These are phyloP conservation scores for Melanomma pulvis-pyrius DNA, from an alignment of 495 filamentous ascomycete species.

Conservation along the genomic window DNA sequence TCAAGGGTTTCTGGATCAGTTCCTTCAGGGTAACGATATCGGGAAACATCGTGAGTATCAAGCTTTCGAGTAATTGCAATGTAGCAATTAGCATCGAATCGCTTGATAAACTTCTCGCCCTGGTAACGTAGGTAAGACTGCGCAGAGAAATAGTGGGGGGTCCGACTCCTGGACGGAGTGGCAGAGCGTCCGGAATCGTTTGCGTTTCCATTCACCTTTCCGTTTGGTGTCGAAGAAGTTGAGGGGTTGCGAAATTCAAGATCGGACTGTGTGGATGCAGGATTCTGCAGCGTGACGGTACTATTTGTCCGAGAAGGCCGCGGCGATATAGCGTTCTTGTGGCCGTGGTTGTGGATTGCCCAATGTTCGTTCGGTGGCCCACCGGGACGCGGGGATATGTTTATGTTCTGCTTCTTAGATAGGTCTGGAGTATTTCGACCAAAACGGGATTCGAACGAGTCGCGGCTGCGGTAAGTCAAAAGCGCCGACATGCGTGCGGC, in stretches of 20 bases:
- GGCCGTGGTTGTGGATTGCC: constrained; percentile 94
- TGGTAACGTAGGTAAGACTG: constrained; percentile 99
- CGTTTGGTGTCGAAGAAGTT: constrained; percentile 1
- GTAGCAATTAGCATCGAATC: constrained; percentile 98
- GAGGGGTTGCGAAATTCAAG: constrained; percentile 33
- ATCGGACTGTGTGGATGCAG: constrained; percentile 13
- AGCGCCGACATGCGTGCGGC: constrained; percentile 96
- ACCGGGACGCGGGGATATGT: constrained; percentile 61
- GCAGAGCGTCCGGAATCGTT: constrained; percentile 21
- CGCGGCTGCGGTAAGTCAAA: constrained; percentile 90
- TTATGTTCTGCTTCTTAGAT: constrained; percentile 75
- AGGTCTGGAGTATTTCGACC: constrained; percentile 90
- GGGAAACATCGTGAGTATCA: constrained; percentile 94
- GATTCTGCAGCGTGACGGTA: constrained; percentile 35
- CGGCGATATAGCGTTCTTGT: constrained; percentile 59
- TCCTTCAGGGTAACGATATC: constrained; percentile 57
- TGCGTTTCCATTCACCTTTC: not conserved
- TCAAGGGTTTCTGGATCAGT: constrained; percentile 16
- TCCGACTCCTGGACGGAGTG: constrained; percentile 49
- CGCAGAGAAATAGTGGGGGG: constrained; percentile 91
- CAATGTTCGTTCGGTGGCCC: constrained; percentile 82
- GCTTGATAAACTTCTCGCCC: constrained; percentile 91
- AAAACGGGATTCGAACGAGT: constrained; percentile 95
- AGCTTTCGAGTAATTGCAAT: constrained; percentile 98
- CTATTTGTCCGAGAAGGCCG: constrained; percentile 48